Conservation (phyloP, 1,284 basidiomycete genomes). For the Mrakiaceae sp. region DNA sequence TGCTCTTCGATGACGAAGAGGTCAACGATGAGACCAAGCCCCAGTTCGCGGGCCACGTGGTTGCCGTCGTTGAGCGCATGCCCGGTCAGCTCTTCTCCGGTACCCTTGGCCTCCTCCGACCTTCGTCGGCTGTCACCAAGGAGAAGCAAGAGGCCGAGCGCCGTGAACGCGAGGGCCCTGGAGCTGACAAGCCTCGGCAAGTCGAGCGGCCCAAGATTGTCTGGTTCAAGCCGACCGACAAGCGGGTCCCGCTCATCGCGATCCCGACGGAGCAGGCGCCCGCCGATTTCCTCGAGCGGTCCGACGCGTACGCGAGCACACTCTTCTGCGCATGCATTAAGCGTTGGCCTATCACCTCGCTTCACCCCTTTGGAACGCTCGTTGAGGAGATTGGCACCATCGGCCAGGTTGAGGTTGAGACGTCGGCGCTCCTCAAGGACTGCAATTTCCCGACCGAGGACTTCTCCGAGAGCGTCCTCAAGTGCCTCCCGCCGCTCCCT, state of each 20-base stretch:
- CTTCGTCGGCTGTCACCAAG: constrained; percentile 95
- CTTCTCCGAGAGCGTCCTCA: constrained; percentile 83
- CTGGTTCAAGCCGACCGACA: constrained; percentile 99
- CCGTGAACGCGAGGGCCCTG: constrained; percentile 67
- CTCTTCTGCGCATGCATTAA: constrained; percentile 98
- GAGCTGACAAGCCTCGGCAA: constrained; percentile 62
- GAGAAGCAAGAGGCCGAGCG: constrained; percentile 99
- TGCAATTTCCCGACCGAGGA: constrained; percentile 96
- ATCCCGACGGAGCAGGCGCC: constrained; percentile 99
- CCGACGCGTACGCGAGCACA: constrained; percentile 78
- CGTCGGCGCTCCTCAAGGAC: constrained; percentile 91
- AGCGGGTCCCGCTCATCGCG: constrained; percentile 95
- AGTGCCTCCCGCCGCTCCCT: constrained; percentile 86
- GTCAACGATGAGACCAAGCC: constrained; percentile 96
- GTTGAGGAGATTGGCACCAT: constrained; percentile 99
- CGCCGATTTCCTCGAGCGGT: constrained; percentile 86
- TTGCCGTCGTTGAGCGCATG: constrained; percentile 68
- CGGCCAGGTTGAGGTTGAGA: constrained; percentile 94
- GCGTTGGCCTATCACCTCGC: constrained; percentile 71
- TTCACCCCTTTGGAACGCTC: constrained; percentile 97
- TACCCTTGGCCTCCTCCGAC: constrained; percentile 86
- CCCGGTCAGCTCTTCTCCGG: constrained; percentile 97
- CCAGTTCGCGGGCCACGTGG: constrained; percentile 31
- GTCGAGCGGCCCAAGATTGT: constrained; percentile 95
- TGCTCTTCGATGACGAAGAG: constrained; percentile 94